phyloP scores from a whole-genome alignment of 805 yeast species.

The Lipomyces yamanashiensis region DNA sequence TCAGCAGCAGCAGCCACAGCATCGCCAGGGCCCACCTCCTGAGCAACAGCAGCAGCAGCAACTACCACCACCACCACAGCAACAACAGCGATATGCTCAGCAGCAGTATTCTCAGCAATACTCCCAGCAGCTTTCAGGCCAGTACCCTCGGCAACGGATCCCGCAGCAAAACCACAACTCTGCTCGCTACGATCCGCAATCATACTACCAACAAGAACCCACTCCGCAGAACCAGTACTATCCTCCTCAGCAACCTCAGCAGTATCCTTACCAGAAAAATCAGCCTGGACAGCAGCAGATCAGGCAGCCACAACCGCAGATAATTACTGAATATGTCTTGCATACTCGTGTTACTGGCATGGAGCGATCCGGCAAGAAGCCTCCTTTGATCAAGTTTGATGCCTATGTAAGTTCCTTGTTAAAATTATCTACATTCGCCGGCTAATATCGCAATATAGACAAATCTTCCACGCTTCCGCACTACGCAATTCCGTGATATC shows the following conservation, averaged over 20 bases:
- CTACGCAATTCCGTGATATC: conserved; percentile 67
- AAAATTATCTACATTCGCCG: background rate
- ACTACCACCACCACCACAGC: conserved; percentile 2
- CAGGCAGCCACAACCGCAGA: conserved; percentile 10
- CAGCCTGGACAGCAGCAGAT: conserved; percentile 20
- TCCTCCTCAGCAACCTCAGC: conserved; percentile 22
- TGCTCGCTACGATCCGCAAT: conserved; percentile 15
- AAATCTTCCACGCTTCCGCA: conserved; percentile 77
- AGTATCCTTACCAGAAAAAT: conserved; percentile 14
- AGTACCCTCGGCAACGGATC: background rate
- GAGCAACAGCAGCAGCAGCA: background rate
- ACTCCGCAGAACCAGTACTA: conserved; percentile 12
- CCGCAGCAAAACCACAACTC: background rate
- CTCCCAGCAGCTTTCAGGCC: background rate
- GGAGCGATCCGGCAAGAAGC: conserved; percentile 73
- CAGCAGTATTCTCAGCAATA: background rate
- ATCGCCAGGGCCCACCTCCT: background rate
- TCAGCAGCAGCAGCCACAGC: background rate
- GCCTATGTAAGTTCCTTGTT: conserved; percentile 46
- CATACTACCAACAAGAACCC: conserved; percentile 23
- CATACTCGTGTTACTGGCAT: conserved; percentile 57
- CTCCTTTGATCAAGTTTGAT: conserved; percentile 80
- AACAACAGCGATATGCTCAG: background rate
- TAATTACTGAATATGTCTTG: conserved; percentile 49
- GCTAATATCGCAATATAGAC: conserved; percentile 43